phyloP scores from a whole-genome alignment of 345 rosid genomes.

The Garcia nutans region DNA sequence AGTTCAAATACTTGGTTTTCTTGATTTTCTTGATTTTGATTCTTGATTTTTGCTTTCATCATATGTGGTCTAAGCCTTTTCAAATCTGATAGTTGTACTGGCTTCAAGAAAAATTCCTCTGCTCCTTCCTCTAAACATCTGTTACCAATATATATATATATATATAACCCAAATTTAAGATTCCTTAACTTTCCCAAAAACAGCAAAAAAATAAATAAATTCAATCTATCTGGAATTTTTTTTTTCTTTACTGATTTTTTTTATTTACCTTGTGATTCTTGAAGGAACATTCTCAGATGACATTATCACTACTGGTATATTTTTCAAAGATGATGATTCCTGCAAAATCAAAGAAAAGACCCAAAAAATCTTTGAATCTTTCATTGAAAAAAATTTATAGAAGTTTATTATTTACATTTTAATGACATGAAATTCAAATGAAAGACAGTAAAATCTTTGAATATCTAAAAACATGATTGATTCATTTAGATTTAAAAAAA shows the following conservation, averaged over 20 bases:
- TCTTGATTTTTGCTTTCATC: constrained; percentile 43
- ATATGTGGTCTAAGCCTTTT: constrained; percentile 54
- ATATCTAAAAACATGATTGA: constrained; percentile 16
- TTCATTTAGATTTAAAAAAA: constrained; percentile 1
- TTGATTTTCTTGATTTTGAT: constrained; percentile 18
- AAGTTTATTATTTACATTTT: no score
- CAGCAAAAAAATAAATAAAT: background rate
- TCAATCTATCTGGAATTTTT: background rate
- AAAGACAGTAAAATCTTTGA: constrained; percentile 20
- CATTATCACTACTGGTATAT: constrained; percentile 74
- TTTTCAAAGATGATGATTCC: constrained; percentile 58
- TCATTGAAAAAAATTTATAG: background rate
- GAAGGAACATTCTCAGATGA: constrained; percentile 82
- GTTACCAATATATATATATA: no score
- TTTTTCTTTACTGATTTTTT: constrained; percentile 1
- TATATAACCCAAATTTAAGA: background rate
- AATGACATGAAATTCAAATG: background rate
- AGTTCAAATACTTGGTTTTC: constrained; percentile 1
- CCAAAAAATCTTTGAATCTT: no score
- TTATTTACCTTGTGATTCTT: constrained; percentile 52
- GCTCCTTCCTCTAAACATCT: constrained; percentile 81
- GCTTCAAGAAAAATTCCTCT: constrained; percentile 69
- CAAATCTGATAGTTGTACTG: constrained; percentile 53
- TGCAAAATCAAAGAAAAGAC: constrained; percentile 21
- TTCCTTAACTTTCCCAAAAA: background rate